Conservation (phyloP, 2,329 filamentous ascomycete genomes). For the Hymenoscyphus occultus region DNA sequence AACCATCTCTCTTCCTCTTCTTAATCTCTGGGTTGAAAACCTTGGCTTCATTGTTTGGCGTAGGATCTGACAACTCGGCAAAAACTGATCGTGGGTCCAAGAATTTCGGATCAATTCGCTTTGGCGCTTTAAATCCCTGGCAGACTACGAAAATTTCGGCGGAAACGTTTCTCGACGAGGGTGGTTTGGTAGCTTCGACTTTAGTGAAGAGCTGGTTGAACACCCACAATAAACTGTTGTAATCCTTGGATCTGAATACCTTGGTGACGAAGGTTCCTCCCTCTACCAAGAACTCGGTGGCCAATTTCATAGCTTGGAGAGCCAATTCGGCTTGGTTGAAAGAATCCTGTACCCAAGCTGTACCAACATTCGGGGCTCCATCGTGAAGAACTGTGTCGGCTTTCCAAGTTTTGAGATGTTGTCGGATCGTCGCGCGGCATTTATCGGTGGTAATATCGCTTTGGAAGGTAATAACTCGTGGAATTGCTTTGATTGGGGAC, state of each 20-base stretch:
- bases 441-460: conserved; percentile 98
- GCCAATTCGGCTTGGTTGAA: conserved; percentile 96
- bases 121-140: conserved; percentile 91
- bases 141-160: conserved; percentile 99
- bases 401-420: conserved; percentile 93
- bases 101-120: conserved; percentile 87
- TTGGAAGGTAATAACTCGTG: conserved; percentile 91
- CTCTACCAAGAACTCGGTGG: conserved; percentile 86
- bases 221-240: conserved; percentile 93
- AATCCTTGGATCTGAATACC: conserved; percentile 95
- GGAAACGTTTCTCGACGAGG: conserved; percentile 91
- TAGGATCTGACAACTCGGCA: conserved; percentile 80
- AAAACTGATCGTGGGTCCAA: conserved; percentile 88
- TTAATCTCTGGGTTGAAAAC: conserved; percentile 97
- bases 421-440: conserved; percentile 82
- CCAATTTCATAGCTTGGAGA: conserved; percentile 85
- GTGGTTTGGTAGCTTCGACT: conserved; percentile 96
- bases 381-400: conserved; percentile 95
- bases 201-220: conserved; percentile 95
- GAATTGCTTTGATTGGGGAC: conserved; percentile 91
- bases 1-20: conserved; percentile 96
- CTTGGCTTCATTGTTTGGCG: conserved; percentile 94
- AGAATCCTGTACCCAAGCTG: conserved; percentile 96
- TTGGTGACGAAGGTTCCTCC: conserved; percentile 96
- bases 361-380: conserved; percentile 96